These are phyloP conservation scores for Trichoderma reesei DNA, from an alignment of 495 filamentous ascomycete genomes.

Conservation along the genomic window DNA sequence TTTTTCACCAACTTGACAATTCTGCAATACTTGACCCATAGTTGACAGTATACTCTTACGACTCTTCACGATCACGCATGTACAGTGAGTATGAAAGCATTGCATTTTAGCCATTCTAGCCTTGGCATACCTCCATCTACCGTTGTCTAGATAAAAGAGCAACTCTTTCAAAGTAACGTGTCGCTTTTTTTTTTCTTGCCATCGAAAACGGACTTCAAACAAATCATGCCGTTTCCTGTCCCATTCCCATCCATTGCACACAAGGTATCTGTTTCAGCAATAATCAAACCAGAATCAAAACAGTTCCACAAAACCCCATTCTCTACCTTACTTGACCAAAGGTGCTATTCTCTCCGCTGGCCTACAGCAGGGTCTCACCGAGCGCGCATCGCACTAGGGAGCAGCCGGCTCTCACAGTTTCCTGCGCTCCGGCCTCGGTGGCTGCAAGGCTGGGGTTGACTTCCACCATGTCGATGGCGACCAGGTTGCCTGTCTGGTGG, in stretches of 20 bases:
- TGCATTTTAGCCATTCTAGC: neutral
- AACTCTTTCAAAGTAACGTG: neutral
- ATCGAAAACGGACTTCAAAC: neutral
- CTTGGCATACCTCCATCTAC: neutral
- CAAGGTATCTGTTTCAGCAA: neutral
- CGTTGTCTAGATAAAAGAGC: neutral
- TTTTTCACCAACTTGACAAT: neutral
- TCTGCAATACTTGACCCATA: too few relatives aligned
- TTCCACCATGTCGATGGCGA: conserved; percentile 91
- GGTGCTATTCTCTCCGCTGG: too few relatives aligned
- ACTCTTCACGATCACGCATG: too few relatives aligned
- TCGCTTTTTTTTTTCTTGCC: neutral
- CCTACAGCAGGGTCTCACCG: conserved; percentile 75
- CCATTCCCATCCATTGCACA: conserved; percentile 5
- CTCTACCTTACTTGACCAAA: too few relatives aligned
- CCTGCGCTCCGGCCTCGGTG: conserved; percentile 55
- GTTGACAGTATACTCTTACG: too few relatives aligned
- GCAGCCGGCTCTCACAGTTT: conserved; percentile 85
- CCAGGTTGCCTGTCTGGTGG: conserved; percentile 80
- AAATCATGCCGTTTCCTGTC: neutral
- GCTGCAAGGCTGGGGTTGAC: conserved; percentile 83
- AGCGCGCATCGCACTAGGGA: conserved; percentile 84
- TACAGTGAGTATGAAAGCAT: neutral
- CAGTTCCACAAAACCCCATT: neutral
- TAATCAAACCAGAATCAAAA: neutral